Base-by-base conservation (phyloP, 2,329 filamentous ascomycete genomes). In the Curvularia sp. region DNA sequence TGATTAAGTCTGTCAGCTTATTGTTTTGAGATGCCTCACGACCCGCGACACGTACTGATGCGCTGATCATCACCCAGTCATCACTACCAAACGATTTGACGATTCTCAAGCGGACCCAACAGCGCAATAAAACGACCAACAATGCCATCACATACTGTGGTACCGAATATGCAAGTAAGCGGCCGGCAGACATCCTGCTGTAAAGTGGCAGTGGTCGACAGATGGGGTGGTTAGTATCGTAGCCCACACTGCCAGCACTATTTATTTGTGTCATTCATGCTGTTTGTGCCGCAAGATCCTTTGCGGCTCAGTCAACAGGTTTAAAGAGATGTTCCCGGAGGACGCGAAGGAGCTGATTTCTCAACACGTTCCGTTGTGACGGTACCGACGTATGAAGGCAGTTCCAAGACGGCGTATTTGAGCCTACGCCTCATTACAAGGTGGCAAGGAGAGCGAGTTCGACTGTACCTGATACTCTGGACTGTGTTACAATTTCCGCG, bases 71-170 rank as follows among this genome's bases (percentile, higher is more conserved):
- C 2, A 79, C 60, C 57, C 75, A 80, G 65, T 85, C 83, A 73
- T 86, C 84, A 23, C 74, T 63, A 1, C 83, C 82, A 43, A 81
- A 74, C 27, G 80, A 80, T 23, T 78, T 80, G 43, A 85, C 75
- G 69, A 85, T 78, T 10, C 69, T 65, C 2, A 78, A 25, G 10
- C 83, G 78, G 25, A 84, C 83, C 56, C 81, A 83, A 32, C 79
- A 67, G 28, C 82, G 78, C n/a, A 79, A 67, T 4, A 76, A 6
- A 1, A 82, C 78, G 1, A 76, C 69, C 9, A 81, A 48, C 0
- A 76, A 65, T 1, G 81, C 78, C 12, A 78, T 41, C 0, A 70
- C 66, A 13, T 79, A 77, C 47, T 82, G 73, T 10, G 46, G 30
- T 7, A 15, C 23, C 7, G 34, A 15, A 19, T 48, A n/a, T 13